Evolutionary conservation across 345 rosid genomes (phyloP), one percentile per base, ranked within the genome.

Genomic region (Iberis pinnata): DNA sequence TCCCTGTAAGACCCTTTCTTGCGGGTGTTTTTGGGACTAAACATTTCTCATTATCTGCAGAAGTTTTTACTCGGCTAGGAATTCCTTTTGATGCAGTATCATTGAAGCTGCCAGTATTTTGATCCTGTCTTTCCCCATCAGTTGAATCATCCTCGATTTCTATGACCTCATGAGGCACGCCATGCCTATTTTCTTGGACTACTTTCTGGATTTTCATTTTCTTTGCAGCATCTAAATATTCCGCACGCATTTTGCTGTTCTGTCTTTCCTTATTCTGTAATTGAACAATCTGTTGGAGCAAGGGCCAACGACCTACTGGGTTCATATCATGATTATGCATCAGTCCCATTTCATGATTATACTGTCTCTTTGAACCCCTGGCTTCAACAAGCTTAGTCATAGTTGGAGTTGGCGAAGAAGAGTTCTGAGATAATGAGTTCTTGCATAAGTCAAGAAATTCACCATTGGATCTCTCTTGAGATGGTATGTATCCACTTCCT

Each of bases 361-460:
- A 59, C 41, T 47, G 72, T 79, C 83, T 73, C 73, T 78, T 77
- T 56, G 69, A 65, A 25, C 79, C 74, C 27, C 63, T 70, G 47
- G 60, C 72, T 65, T 65, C 79, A 46, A 22, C 57, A 17, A 10
- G 57, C 38, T 69, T 53, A 46, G 71, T 26, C 37, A 61, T 18
- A 45, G 43, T 12, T 32, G 37, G 37, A 32, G 12, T 9, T 32
- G 37, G 37, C n/a, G 11, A 68, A 49, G 60, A 61, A 12, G 14
- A 43, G 53, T 18, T 49, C 51, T 51, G 73, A 18, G 63, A 19
- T 31, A 35, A 22, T 31, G 46, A 10, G 55, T 70, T 72, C 63
- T 64, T 61, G 56, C 60, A 63, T 41, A 53, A 48, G 37, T 12
- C 37, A 9, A 32, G 3, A 32, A 7, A 3, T 32, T 32, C 37